Conservation (phyloP, 163 green algal species). For the Prototheca stagnorum region DNA sequence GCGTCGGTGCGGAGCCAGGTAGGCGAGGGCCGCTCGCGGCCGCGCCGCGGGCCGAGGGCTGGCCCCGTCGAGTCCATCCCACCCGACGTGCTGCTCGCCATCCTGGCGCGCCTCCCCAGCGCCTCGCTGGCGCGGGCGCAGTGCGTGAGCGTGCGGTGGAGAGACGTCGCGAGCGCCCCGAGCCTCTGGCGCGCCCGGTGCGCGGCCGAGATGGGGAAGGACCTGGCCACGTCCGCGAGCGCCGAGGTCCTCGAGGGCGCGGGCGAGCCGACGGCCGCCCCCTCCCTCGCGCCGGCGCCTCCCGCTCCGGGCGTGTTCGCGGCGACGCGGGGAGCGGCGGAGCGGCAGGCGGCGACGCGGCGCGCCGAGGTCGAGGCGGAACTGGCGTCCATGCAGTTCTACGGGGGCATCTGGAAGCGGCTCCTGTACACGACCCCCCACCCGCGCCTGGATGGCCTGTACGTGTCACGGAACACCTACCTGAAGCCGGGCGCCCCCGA, state of each 20-base stretch:
- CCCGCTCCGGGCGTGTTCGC: conserved; percentile 1
- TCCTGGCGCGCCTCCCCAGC: conserved; percentile 33
- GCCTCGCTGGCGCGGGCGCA: conserved; percentile 29
- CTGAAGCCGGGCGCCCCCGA: conserved; percentile 45
- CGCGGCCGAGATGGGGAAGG: conserved; percentile 30
- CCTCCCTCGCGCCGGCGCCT: too few species aligned
- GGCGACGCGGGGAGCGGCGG: neutral
- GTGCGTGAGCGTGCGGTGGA: conserved; percentile 53
- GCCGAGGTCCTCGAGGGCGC: conserved; percentile 2
- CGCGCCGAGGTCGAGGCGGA: neutral
- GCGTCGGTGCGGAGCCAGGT: neutral
- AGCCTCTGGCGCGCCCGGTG: conserved; percentile 49
- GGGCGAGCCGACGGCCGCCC: too few species aligned
- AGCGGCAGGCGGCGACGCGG: neutral
- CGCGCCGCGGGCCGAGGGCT: conserved; percentile 17
- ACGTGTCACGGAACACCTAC: conserved; percentile 71
- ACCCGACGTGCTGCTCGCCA: conserved; percentile 37
- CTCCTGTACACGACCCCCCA: conserved; percentile 63
- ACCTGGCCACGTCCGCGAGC: conserved; percentile 8
- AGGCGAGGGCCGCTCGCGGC: neutral
- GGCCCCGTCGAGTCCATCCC: conserved; percentile 52
- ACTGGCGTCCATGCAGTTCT: neutral
- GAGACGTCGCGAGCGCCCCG: conserved; percentile 11
- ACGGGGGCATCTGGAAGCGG: conserved; percentile 38
- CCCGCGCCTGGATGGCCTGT: conserved; percentile 59